Percentiles rank a stretch among this genome's conserved stretches.
These are phyloP conservation scores for Acmispon strigosus DNA, from an alignment of 306 rosid species.

Conservation along the genomic window DNA sequence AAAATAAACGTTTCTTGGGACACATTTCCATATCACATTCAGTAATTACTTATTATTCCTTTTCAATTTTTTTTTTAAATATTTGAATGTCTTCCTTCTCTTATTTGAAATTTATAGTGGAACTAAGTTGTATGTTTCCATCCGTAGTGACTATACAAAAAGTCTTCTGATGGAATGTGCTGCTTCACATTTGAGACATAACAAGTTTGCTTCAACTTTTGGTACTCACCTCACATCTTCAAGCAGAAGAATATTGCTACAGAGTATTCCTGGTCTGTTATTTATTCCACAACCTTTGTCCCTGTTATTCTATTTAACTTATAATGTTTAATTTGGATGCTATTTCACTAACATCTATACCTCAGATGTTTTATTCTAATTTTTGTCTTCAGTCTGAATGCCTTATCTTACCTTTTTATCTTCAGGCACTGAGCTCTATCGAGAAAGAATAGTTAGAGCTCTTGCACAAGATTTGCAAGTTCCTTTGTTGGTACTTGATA, in stretches of 20 bases:
- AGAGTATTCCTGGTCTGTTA: conserved; percentile 79
- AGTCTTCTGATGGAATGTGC: conserved; percentile 77
- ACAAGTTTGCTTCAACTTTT: conserved; percentile 43
- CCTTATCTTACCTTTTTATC: conserved; percentile 12
- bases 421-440: conserved; percentile 90
- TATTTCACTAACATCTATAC: neutral
- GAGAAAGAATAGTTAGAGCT: conserved; percentile 89
- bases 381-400: neutral
- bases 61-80: neutral
- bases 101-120: neutral
- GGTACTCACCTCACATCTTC: conserved; percentile 84
- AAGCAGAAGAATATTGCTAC: conserved; percentile 86
- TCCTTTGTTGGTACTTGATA: conserved; percentile 82
- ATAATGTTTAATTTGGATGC: neutral
- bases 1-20: conserved; percentile 87
- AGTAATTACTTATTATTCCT: conserved; percentile 43
- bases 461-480: conserved; percentile 85
- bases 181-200: conserved; percentile 77
- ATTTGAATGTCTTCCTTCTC: neutral
- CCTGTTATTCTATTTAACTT: neutral
- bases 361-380: neutral
- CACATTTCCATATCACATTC: conserved; percentile 74
- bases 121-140: conserved; percentile 8
- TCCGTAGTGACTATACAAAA: conserved; percentile 67
- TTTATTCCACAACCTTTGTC: conserved; percentile 11